Evolutionary conservation across 768 basidiomycete species (phyloP).

Genomic region (Leccinum olivaceopallidum): DNA sequence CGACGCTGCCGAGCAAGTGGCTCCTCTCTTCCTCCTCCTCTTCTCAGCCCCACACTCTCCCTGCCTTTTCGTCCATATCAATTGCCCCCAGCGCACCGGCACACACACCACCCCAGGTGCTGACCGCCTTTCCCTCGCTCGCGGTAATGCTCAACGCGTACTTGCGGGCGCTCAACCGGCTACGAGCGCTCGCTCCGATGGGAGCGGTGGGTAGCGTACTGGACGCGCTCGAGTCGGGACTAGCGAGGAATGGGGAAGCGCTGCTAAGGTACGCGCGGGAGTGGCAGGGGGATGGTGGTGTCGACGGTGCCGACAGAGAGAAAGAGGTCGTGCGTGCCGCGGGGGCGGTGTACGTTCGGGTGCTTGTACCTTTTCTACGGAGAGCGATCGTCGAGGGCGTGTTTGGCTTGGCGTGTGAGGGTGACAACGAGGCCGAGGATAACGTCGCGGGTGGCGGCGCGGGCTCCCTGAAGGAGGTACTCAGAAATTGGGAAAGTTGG

Average conservation of each 20-base stretch:
- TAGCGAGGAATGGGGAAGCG: slow-evolving; percentile 46
- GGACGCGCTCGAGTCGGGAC: slow-evolving; percentile 48
- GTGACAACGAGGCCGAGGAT: background rate
- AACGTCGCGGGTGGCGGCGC: background rate
- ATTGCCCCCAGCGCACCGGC: slow-evolving; percentile 35
- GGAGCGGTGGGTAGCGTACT: slow-evolving; percentile 53
- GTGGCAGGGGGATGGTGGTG: slow-evolving; percentile 35
- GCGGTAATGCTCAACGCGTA: slow-evolving; percentile 74
- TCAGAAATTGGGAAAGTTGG: slow-evolving; percentile 34
- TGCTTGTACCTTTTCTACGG: slow-evolving; percentile 70
- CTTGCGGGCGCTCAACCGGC: slow-evolving; percentile 70
- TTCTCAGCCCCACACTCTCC: slow-evolving; percentile 30
- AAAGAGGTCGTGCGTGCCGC: slow-evolving; percentile 45
- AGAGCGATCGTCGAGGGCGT: slow-evolving; percentile 75
- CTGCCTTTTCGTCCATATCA: slow-evolving; percentile 23
- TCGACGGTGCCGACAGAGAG: slow-evolving; percentile 15
- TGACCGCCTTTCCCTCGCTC: slow-evolving; percentile 75
- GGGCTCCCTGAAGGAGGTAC: slow-evolving; percentile 7
- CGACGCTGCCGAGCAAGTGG: slow-evolving; percentile 48
- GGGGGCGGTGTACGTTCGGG: slow-evolving; percentile 56
- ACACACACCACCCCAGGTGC: slow-evolving; percentile 69
- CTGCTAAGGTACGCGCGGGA: slow-evolving; percentile 48
- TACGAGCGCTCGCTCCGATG: slow-evolving; percentile 79
- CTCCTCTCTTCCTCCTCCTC: slow-evolving; percentile 37
- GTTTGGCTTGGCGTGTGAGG: slow-evolving; percentile 45